Percentiles rank a stretch among this genome's conserved stretches.
These are phyloP conservation scores for Choiromyces venosus DNA, from an alignment of 495 filamentous ascomycete genomes.

Conservation along the genomic window DNA sequence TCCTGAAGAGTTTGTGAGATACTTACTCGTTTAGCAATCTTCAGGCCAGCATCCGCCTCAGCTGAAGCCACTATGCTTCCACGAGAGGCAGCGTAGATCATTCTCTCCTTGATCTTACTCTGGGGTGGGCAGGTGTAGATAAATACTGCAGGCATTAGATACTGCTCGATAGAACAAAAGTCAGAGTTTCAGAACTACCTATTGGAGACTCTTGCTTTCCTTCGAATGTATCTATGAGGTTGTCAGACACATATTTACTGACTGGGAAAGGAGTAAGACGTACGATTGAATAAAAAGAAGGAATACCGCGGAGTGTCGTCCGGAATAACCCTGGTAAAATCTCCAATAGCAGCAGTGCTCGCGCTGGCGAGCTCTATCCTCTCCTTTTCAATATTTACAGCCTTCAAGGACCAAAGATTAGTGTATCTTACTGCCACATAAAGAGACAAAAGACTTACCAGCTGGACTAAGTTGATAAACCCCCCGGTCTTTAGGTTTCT, in stretches of 20 bases:
- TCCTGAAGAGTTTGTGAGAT: constrained; percentile 6
- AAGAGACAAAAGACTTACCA: constrained; percentile 54
- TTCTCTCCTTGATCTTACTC: constrained; percentile 81
- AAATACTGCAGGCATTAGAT: constrained; percentile 53
- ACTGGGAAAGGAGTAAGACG: not conserved
- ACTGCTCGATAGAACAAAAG: too few species aligned
- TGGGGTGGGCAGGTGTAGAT: constrained; percentile 85
- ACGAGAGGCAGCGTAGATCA: constrained; percentile 85
- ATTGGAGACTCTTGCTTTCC: constrained; percentile 58
- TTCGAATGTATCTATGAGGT: constrained; percentile 54
- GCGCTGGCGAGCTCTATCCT: constrained; percentile 65
- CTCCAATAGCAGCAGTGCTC: constrained; percentile 45
- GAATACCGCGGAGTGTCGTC: constrained; percentile 78
- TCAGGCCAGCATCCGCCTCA: constrained; percentile 62
- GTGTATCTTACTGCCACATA: not conserved
- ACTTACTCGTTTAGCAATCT: constrained; percentile 67
- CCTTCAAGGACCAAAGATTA: constrained; percentile 46
- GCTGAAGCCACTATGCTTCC: constrained; percentile 61
- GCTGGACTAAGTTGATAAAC: constrained; percentile 63
- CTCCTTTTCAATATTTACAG: constrained; percentile 71
- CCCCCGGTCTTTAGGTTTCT: constrained; percentile 53
- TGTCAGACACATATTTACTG: constrained; percentile 4
- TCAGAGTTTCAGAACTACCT: constrained; percentile 10
- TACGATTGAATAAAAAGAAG: constrained; percentile 60
- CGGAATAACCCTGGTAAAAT: constrained; percentile 57